A percentile compares a stretch with the other conserved stretches of the same genome.
phyloP scores from a whole-genome alignment of 495 filamentous ascomycete species.

The Durotheca rogersii region DNA sequence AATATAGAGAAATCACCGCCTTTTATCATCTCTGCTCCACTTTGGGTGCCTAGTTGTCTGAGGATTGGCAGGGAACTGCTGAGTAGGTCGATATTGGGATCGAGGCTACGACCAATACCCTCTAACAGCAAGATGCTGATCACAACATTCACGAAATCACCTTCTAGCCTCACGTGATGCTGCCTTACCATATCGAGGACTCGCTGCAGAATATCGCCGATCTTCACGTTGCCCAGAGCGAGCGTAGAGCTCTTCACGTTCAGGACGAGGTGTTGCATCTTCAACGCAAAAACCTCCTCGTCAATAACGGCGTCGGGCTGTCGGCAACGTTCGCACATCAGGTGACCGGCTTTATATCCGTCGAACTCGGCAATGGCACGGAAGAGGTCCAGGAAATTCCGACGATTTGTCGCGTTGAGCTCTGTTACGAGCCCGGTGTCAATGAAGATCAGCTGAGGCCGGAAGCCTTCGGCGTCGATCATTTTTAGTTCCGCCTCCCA shows the following conservation, averaged over 20 bases:
- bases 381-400: slow-evolving; percentile 95
- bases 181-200: slow-evolving; percentile 88
- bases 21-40: slow-evolving; percentile 64
- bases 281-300: slow-evolving; percentile 83
- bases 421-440: slow-evolving; percentile 96
- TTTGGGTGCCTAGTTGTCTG: slow-evolving; percentile 78
- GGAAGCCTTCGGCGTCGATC: slow-evolving; percentile 87
- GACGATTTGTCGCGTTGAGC: slow-evolving; percentile 79
- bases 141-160: slow-evolving; percentile 98
- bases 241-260: slow-evolving; percentile 87
- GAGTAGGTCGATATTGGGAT: slow-evolving; percentile 86
- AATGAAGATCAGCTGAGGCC: slow-evolving; percentile 95
- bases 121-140: slow-evolving; percentile 92
- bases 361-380: slow-evolving; percentile 95
- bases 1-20: slow-evolving; percentile 89
- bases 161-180: slow-evolving; percentile 93
- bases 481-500: slow-evolving; percentile 73
- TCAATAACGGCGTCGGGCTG: slow-evolving; percentile 88
- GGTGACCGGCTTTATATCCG: slow-evolving; percentile 87
- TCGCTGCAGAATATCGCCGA: slow-evolving; percentile 89
- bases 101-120: slow-evolving; percentile 84
- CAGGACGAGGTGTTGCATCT: slow-evolving; percentile 94
- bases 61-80: slow-evolving; percentile 87
- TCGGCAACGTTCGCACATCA: slow-evolving; percentile 94
- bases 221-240: slow-evolving; percentile 91